Evolutionary conservation across 768 basidiomycete genomes (phyloP).

Genomic region (Trametes sanguinea): DNA sequence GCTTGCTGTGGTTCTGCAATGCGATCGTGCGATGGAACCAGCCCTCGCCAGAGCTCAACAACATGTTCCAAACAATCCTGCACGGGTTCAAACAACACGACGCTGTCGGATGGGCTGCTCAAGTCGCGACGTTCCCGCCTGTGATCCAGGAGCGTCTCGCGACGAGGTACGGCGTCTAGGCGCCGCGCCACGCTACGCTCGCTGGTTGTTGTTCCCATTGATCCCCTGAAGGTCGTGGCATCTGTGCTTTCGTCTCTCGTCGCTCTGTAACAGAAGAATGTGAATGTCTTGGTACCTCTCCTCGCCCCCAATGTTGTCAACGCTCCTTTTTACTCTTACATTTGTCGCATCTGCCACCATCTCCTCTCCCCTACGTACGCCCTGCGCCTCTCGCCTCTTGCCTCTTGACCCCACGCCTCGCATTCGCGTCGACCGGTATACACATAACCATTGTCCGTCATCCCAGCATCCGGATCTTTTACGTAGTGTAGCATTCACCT

Average conservation of each 20-base stretch:
- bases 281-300: conserved; percentile 20
- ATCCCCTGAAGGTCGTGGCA: background rate
- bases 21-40: conserved; percentile 94
- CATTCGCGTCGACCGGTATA: background rate
- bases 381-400: background rate
- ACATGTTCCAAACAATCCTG: conserved; percentile 91
- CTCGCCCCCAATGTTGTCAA: conserved; percentile 23
- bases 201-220: background rate
- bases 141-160: conserved; percentile 86
- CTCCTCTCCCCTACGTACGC: background rate
- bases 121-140: conserved; percentile 82
- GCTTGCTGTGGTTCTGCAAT: conserved; percentile 96
- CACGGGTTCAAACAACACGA: conserved; percentile 90
- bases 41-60: conserved; percentile 88
- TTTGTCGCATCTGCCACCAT: conserved; percentile 14
- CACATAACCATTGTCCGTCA: background rate
- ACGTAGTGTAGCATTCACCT: conserved; percentile 28
- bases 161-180: conserved; percentile 76
- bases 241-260: conserved; percentile 6
- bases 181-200: too few species aligned
- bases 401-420: background rate
- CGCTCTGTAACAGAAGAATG: conserved; percentile 21
- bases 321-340: conserved; percentile 15
- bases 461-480: conserved; percentile 19
- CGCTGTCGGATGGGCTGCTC: conserved; percentile 81